Evolutionary conservation across 495 filamentous ascomycete genomes (phyloP).

Genomic region (Rusavskia elegans): DNA sequence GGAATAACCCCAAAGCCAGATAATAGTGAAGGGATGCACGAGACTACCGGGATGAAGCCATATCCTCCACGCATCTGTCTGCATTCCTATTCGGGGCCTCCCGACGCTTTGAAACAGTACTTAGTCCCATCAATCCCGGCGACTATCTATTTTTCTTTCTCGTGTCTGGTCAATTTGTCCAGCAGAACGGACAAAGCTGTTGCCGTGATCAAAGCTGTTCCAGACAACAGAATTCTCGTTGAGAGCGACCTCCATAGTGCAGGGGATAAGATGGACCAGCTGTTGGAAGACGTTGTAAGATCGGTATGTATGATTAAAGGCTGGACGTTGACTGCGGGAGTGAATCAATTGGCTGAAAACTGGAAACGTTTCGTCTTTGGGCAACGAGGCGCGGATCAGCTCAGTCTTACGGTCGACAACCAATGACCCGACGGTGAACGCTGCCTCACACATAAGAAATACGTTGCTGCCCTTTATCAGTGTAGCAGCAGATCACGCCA

Average conservation of each 20-base stretch:
- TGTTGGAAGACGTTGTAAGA: conserved; percentile 56
- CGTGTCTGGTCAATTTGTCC: conserved; percentile 63
- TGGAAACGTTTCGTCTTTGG: conserved; percentile 73
- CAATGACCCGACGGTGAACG: no score
- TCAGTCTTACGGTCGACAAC: background rate
- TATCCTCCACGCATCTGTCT: conserved; percentile 87
- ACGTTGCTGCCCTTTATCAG: no score
- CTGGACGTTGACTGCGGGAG: conserved; percentile 61
- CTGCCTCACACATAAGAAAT: no score
- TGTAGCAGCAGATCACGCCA: no score
- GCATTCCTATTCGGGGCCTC: conserved; percentile 81
- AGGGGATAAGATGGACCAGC: conserved; percentile 64
- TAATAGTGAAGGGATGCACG: conserved; percentile 11
- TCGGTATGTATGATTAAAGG: conserved; percentile 61
- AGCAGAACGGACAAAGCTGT: conserved; percentile 32
- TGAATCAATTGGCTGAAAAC: conserved; percentile 53
- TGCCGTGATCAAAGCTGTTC: conserved; percentile 56
- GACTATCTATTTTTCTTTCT: conserved; percentile 80
- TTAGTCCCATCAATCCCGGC: conserved; percentile 57
- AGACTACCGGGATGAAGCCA: conserved; percentile 28
- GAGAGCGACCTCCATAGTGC: conserved; percentile 88
- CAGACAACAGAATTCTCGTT: conserved; percentile 62
- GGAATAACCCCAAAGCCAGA: conserved; percentile 19
- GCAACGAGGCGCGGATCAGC: background rate
- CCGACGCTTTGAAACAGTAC: conserved; percentile 63